A percentile compares a stretch with the other conserved stretches of the same genome.
phyloP scores from a whole-genome alignment of 176 grass and related monocot species.

The barley (Hordeum vulgare) region DNA sequence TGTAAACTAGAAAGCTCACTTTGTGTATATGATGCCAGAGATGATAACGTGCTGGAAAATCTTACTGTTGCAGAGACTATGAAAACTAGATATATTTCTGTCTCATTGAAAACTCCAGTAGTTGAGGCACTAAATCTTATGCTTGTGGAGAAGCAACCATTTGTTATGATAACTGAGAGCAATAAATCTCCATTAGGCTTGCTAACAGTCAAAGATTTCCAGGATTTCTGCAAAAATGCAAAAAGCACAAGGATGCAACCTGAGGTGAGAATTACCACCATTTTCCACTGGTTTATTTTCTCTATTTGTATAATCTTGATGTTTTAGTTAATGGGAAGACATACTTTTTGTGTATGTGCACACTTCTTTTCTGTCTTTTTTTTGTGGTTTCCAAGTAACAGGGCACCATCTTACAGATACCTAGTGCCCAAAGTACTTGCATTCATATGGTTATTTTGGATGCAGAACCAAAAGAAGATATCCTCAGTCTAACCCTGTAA shows the following conservation, averaged over 20 bases:
- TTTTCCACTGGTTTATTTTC: background rate
- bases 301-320: background rate
- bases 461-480: background rate
- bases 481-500: background rate
- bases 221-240: slow-evolving; percentile 50
- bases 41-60: slow-evolving; percentile 32
- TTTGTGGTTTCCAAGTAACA: background rate
- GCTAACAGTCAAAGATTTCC: slow-evolving; percentile 59
- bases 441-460: background rate
- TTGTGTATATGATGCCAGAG: slow-evolving; percentile 52
- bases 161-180: slow-evolving; percentile 48
- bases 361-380: background rate
- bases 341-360: background rate
- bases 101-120: slow-evolving; percentile 47
- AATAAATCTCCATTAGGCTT: slow-evolving; percentile 41
- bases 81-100: slow-evolving; percentile 61
- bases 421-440: background rate
- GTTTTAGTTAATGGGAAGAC: background rate
- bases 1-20: slow-evolving; percentile 79
- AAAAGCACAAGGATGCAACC: slow-evolving; percentile 10
- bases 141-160: slow-evolving; percentile 58
- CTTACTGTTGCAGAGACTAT: slow-evolving; percentile 68
- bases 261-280: slow-evolving; percentile 29
- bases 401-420: background rate
- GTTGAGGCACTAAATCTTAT: slow-evolving; percentile 61